Evolutionary conservation across 257 asterid genomes (phyloP), one percentile per base, ranked within the genome.

Genomic region (Primulina huaijiensis): DNA sequence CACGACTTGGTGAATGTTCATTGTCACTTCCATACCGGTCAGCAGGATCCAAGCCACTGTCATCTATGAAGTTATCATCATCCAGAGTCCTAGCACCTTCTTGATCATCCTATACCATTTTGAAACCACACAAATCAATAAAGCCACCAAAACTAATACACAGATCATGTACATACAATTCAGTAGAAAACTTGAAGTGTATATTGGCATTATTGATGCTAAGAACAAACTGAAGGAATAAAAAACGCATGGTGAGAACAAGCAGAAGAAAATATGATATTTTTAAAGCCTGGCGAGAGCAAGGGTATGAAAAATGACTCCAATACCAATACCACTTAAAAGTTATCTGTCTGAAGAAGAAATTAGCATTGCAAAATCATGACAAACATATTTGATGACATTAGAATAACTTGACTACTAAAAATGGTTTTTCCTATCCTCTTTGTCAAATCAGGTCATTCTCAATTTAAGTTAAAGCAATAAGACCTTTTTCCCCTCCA

Each of bases 61-160:
- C 97, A 78, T 90, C 96, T 12, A 90, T 90, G 86, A 90, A 90
- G 77, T 90, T 90, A 74, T 90, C 97, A 81, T 90, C 97, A 71
- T 88, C 86, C 64, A 84, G 1, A 0, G 82, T 85, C 83, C 87
- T 77, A 23, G 59, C 67, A 75, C 96, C 97, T 60, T 88, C 90
- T 31, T 75, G 87, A 74, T 89, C 95, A 81, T 89, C 96, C 96
- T 89, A 70, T 19, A 75, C 20, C 71, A 77, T 64, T 21, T 53
- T 33, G 43, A 65, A 43, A 75, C 60, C 35, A 72, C 31, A 25
- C 20, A 65, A 78, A 20, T 43, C 73, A 29, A 40, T 59, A 77
- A 25, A 25, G 20, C 46, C 67, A 52, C 71, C 37, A 60, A 62
- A 12, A 67, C 29, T 38, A 52, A 31, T 52, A 53, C 52, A 56